phyloP scores from a whole-genome alignment of 208 protist species.

The Cochliopodium minus region DNA sequence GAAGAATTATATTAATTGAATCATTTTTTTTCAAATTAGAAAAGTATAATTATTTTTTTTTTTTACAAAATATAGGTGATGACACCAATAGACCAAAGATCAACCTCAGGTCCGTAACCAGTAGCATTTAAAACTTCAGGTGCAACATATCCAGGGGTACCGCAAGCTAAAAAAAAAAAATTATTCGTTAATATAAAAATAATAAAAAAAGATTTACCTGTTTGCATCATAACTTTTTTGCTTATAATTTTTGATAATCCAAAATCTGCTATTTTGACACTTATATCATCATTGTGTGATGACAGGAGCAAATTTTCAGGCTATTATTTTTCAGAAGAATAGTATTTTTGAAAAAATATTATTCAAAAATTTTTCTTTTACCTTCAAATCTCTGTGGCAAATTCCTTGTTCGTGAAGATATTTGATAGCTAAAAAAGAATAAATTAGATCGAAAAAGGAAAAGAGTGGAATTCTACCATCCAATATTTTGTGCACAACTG shows the following conservation, averaged over 20 bases:
- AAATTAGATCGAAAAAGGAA: no score
- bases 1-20: no score
- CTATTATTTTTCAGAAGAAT: no score
- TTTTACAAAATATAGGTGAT: slow-evolving; percentile 55
- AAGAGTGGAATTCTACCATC: no score
- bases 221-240: slow-evolving; percentile 47
- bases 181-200: no score
- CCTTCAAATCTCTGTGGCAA: slow-evolving; percentile 7
- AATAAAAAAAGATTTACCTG: no score
- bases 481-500: neutral
- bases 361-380: no score
- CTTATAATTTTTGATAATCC: slow-evolving; percentile 20
- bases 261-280: slow-evolving; percentile 32
- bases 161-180: no score
- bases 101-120: slow-evolving; percentile 76
- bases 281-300: slow-evolving; percentile 8
- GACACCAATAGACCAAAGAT: slow-evolving; percentile 87
- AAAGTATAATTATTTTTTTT: no score
- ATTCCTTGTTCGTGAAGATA: neutral
- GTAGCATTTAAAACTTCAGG: slow-evolving; percentile 73
- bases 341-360: no score
- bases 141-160: slow-evolving; percentile 73
- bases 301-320: slow-evolving; percentile 14
- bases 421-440: no score
- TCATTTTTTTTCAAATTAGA: no score